Base-by-base conservation (phyloP, 2,329 filamentous ascomycete genomes). In the Nemania diffusa region DNA sequence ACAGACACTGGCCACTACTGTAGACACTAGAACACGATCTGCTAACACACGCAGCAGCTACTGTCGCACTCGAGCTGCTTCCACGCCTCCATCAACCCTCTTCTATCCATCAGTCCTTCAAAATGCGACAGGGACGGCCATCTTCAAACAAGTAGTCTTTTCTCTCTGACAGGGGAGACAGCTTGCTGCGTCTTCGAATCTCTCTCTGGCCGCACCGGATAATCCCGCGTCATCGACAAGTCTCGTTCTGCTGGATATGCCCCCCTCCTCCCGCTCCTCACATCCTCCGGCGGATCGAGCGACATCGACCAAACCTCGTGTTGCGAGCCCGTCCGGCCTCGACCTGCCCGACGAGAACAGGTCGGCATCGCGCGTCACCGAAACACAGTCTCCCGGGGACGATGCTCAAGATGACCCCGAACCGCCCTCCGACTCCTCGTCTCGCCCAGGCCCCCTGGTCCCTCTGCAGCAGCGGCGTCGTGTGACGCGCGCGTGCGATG, bases 401-500 rank as follows among this genome's bases (percentile, higher is more conserved):
- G 83, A 62, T 72, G 82, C 68, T 32, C 70, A 69, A 59, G 73
- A 73, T 26, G 73, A 73, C 29, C 66, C 62, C 29, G 70, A 61
- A 20, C 34, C 53, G 17, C 62, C 60, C 7, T 73, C 70, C 55
- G 76, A 72, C 64, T 72, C 73, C 26, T 71, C 73, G 48, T 71
- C 74, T 51, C 72, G 72, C 60, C 80, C 81, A 59, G 77, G 78
- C 17, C 76, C 82, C n/a, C 81, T 80, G 44, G 80, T 83, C 72
- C 91, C 91, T 15, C 84, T 92, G 66, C 92, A 94, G 76, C 94
- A 95, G 78, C 86, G 92, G 69, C 85, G 92, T 62, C 86, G 92
- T 76, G 92, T 95, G 51, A 94, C 92, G 22, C 85, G 92, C 73
- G 92, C 92, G 46, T 95, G 92, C 79, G 92, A 94, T 66, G 75